Percentiles rank a stretch among this genome's conserved stretches.
Conservation (phyloP, 805 yeast genomes). For the Saccharomycopsis fodiens region DNA sequence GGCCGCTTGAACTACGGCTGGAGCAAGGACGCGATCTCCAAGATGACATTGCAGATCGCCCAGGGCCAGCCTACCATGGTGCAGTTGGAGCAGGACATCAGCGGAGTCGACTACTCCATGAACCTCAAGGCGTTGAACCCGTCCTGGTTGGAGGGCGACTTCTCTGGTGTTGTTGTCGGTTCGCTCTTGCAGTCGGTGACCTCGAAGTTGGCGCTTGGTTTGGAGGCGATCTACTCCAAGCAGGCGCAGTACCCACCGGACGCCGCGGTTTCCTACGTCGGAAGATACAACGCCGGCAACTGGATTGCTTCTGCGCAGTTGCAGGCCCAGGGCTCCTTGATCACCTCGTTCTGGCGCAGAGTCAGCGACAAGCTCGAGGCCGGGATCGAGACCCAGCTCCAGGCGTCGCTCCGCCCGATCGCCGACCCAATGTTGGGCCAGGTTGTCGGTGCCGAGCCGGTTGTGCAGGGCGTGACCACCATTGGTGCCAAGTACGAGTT, state of each 20-base stretch:
- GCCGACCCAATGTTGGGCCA: slow-evolving; percentile 69
- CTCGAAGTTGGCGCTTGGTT: slow-evolving; percentile 75
- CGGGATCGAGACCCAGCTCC: slow-evolving; percentile 80
- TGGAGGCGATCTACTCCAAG: slow-evolving; percentile 81
- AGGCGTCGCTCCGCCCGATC: slow-evolving; percentile 68
- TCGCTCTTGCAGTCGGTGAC: slow-evolving; percentile 87
- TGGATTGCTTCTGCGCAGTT: slow-evolving; percentile 94
- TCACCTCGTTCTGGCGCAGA: slow-evolving; percentile 90
- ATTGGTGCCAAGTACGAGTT: slow-evolving; percentile 96
- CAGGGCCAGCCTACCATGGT: slow-evolving; percentile 87
- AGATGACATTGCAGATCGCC: slow-evolving; percentile 82
- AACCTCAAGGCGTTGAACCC: slow-evolving; percentile 92
- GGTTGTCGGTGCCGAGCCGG: slow-evolving; percentile 76
- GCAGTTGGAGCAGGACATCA: slow-evolving; percentile 94
- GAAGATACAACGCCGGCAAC: slow-evolving; percentile 78
- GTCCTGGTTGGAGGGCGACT: slow-evolving; percentile 60
- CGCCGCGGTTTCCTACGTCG: slow-evolving; percentile 82
- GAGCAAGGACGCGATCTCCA: slow-evolving; percentile 70
- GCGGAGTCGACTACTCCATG: slow-evolving; percentile 79
- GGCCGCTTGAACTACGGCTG: slow-evolving; percentile 92
- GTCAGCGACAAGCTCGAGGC: slow-evolving; percentile 92
- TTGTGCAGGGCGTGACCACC: slow-evolving; percentile 86
- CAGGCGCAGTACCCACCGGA: slow-evolving; percentile 78
- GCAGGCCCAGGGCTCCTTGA: slow-evolving; percentile 85
- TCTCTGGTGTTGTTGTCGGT: slow-evolving; percentile 89